Percentiles rank a stretch among this genome's conserved stretches.
phyloP scores from a whole-genome alignment of 345 rosid genomes.

The Luvunga scandens region DNA sequence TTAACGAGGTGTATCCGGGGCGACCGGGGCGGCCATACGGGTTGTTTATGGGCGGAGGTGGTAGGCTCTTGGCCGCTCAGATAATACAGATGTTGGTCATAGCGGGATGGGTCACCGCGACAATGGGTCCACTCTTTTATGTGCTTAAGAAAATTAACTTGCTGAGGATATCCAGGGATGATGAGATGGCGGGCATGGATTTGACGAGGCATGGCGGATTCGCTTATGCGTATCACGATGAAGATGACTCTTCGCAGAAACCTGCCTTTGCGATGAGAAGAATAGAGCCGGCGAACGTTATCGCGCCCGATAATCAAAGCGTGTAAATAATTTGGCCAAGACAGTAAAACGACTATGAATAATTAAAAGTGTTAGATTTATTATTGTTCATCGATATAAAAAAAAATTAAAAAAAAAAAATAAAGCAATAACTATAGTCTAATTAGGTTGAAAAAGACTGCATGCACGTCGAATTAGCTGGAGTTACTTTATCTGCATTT shows the following conservation, averaged over 20 bases:
- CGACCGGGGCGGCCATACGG: slow-evolving; percentile 41
- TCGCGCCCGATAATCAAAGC: neutral
- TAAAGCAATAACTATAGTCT: too few species aligned
- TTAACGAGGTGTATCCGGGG: slow-evolving; percentile 51
- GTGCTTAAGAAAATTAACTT: slow-evolving; percentile 47
- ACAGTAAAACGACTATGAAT: too few species aligned
- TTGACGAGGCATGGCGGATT: slow-evolving; percentile 74
- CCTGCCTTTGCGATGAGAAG: slow-evolving; percentile 16
- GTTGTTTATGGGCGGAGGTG: slow-evolving; percentile 74
- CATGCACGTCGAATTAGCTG: too few species aligned
- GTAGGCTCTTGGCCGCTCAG: slow-evolving; percentile 68
- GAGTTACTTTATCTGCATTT: too few species aligned
- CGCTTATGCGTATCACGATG: slow-evolving; percentile 72
- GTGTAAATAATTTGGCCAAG: too few species aligned
- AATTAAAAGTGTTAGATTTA: too few species aligned
- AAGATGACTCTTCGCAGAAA: slow-evolving; percentile 28
- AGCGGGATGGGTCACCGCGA: slow-evolving; percentile 64
- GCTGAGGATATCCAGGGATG: slow-evolving; percentile 53
- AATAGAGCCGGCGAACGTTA: slow-evolving; percentile 30
- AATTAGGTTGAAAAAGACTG: too few species aligned
- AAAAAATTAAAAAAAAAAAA: too few species aligned
- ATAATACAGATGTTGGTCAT: slow-evolving; percentile 55
- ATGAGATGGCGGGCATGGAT: slow-evolving; percentile 86
- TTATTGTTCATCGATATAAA: too few species aligned
- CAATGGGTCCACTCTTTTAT: slow-evolving; percentile 71